phyloP scores from a whole-genome alignment of 257 asterid species.

The Anisodus tanguticus region DNA sequence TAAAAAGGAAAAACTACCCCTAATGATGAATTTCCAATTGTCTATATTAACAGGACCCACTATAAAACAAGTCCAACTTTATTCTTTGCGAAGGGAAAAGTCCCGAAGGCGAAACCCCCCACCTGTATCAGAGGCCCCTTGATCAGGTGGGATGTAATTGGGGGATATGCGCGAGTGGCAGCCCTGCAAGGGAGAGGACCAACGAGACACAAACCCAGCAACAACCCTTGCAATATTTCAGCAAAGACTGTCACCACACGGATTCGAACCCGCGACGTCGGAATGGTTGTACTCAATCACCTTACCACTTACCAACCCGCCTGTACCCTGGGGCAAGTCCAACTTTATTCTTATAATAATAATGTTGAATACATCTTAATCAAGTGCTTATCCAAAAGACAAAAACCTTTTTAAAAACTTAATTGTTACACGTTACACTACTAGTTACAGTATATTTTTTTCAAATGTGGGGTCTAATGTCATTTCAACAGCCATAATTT shows the following conservation, averaged over 20 bases:
- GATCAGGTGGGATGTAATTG: too few species aligned
- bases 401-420: not conserved
- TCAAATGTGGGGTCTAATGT: not conserved
- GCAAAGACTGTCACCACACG: too few species aligned
- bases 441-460: not conserved
- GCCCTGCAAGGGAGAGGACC: too few species aligned
- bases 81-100: too few species aligned
- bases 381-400: not conserved
- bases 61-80: not conserved
- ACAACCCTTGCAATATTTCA: too few species aligned
- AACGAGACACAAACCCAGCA: too few species aligned
- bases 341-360: not conserved
- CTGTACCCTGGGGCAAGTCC: not conserved
- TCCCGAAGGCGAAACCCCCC: too few species aligned
- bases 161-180: too few species aligned
- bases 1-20: not conserved
- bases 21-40: not conserved
- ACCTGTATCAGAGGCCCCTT: too few species aligned
- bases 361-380: conserved; percentile 20
- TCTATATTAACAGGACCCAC: not conserved
- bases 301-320: too few species aligned
- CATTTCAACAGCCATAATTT: not conserved
- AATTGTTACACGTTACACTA: not conserved
- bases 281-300: too few species aligned
- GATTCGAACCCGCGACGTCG: too few species aligned